Evolutionary conservation across 208 protist genomes (phyloP).

Genomic region (Strigomonas culicis): DNA sequence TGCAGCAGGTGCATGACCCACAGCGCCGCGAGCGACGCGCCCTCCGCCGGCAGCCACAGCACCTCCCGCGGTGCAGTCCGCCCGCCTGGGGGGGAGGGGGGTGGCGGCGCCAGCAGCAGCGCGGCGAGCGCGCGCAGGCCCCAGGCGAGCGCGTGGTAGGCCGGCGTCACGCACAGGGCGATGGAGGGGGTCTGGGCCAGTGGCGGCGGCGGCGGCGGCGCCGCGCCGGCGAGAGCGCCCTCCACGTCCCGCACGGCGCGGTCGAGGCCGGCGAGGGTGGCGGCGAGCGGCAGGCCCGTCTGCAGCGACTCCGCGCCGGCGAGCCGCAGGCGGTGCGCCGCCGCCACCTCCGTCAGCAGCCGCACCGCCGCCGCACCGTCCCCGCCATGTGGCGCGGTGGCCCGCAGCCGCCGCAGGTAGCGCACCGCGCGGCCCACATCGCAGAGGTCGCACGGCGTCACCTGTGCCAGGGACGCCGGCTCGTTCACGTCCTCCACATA

Average conservation of each 20-base stretch:
- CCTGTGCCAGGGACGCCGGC: neutral
- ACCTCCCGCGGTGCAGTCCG: no score
- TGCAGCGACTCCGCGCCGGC: conserved; percentile 33
- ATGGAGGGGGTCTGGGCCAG: neutral
- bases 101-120: no score
- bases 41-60: conserved; percentile 15
- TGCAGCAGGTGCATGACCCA: conserved; percentile 7
- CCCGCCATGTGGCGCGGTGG: neutral
- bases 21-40: conserved; percentile 7
- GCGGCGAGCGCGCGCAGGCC: no score
- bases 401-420: neutral
- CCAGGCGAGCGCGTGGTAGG: no score
- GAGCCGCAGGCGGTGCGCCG: conserved; percentile 17
- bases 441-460: neutral
- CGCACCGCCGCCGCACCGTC: neutral
- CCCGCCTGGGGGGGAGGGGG: no score
- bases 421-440: neutral
- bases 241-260: conserved; percentile 15
- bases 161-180: no score
- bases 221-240: neutral
- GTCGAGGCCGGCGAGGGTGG: conserved; percentile 17
- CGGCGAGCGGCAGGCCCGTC: conserved; percentile 35
- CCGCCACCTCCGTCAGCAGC: conserved; percentile 8
- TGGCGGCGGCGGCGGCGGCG: no score
- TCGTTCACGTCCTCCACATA: neutral